Percentiles rank a stretch among this genome's conserved stretches.
phyloP scores from a whole-genome alignment of 1,284 basidiomycete genomes.

The Heterobasidion parviporum region DNA sequence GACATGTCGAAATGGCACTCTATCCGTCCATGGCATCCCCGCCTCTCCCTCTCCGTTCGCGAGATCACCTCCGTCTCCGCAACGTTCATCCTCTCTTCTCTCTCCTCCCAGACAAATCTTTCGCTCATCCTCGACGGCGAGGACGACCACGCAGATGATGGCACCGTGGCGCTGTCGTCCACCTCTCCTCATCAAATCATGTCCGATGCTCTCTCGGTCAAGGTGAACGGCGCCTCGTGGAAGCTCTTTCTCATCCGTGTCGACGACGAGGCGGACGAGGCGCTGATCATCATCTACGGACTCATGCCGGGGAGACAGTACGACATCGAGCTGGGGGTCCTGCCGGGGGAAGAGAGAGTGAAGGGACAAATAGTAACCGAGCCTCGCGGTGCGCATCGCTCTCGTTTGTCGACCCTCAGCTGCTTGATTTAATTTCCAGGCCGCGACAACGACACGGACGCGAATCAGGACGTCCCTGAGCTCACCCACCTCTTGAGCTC shows the following conservation, averaged over 20 bases:
- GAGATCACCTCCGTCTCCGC: slow-evolving; percentile 78
- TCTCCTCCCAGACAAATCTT: slow-evolving; percentile 29
- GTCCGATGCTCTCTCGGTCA: slow-evolving; percentile 61
- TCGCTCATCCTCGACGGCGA: slow-evolving; percentile 36
- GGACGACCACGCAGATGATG: slow-evolving; percentile 27
- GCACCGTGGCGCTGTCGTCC: slow-evolving; percentile 18
- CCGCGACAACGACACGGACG: slow-evolving; percentile 1
- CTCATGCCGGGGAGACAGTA: slow-evolving; percentile 75
- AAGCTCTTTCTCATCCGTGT: slow-evolving; percentile 67
- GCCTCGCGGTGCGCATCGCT: slow-evolving; percentile 25
- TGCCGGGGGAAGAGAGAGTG: slow-evolving; percentile 46
- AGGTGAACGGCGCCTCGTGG: slow-evolving; percentile 70
- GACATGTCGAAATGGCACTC: slow-evolving; percentile 45
- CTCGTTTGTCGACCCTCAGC: neutral
- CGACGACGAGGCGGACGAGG: slow-evolving; percentile 70
- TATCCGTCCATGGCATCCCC: slow-evolving; percentile 68
- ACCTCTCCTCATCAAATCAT: slow-evolving; percentile 28
- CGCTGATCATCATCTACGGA: slow-evolving; percentile 73
- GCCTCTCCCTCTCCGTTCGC: slow-evolving; percentile 55
- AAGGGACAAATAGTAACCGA: slow-evolving; percentile 54
- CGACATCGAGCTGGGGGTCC: slow-evolving; percentile 67
- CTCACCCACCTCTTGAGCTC: slow-evolving; percentile 5
- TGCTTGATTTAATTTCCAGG: neutral
- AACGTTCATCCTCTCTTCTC: slow-evolving; percentile 65
- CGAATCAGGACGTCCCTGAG: neutral